phyloP scores from a whole-genome alignment of 768 basidiomycete species.

The Mrakia hoshinonis region DNA sequence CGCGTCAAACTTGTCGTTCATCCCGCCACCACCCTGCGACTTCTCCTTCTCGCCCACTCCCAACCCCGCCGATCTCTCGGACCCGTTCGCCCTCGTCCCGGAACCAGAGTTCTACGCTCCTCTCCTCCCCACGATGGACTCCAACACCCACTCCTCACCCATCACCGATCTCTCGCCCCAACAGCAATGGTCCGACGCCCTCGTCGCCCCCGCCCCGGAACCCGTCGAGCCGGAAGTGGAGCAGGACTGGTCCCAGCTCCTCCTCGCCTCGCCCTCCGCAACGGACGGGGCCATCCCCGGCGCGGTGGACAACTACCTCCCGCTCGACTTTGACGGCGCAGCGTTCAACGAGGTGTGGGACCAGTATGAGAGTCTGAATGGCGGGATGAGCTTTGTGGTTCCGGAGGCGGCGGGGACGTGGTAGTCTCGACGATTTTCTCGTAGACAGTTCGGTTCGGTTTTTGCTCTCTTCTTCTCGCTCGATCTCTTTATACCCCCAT shows the following conservation, averaged over 20 bases:
- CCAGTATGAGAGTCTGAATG: not conserved
- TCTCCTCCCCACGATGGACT: not conserved
- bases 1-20: conserved; percentile 13
- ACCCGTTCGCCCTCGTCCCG: not conserved
- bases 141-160: not conserved
- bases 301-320: not conserved
- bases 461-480: not conserved
- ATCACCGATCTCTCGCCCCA: not conserved
- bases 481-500: not conserved
- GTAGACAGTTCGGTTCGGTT: not conserved
- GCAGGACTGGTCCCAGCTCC: not conserved
- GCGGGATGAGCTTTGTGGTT: not conserved
- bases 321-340: not conserved
- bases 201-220: not conserved
- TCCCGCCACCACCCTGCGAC: not conserved
- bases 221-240: not conserved
- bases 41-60: not conserved
- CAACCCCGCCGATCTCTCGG: not conserved
- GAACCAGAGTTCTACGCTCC: not conserved
- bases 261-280: not conserved
- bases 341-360: not conserved
- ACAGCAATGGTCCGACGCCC: not conserved
- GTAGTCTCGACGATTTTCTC: not conserved
- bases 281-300: not conserved
- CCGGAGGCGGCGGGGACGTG: not conserved